Base-by-base conservation (phyloP, 2,329 filamentous ascomycete genomes). In the Cordyceps cicadae region DNA sequence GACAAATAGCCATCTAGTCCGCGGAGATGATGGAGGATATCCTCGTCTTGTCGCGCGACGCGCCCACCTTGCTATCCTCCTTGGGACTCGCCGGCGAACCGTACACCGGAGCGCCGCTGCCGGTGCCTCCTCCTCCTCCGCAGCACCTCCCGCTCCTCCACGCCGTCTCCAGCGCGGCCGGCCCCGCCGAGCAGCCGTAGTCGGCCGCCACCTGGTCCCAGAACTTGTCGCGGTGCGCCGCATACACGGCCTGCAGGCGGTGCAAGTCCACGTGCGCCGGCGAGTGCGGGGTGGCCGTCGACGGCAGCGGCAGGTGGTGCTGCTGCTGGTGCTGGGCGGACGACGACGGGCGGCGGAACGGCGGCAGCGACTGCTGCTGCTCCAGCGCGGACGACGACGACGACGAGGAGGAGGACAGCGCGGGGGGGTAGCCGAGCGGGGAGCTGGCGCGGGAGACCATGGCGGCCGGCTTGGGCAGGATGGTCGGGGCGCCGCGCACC, bases 181-280 rank as follows among this genome's bases (percentile, higher is more conserved):
- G 83, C 54, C 83, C 86, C 1, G 80, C 79, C 39, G 84, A 82
- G 15, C 76, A 72, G 58, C 88, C 88, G 68, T 92, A 92, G 67
- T 91, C 87, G 29, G 82, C 77, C 34, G 88, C 88, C 41, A 93
- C 81, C 53, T 82, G 79, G 39, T 82, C 78, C 89, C 89, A 93
- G 75, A 93, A 92, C 9, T 83, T 81, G 55, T 81, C 78, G 49
- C 87, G 84, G 73, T 90, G 88, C 8, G 82, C 77, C 57, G 85
- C 81, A 72, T 92, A 92, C 66, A 92, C 83, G 63, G 82, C 79
- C 53, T 85, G 82, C 26, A 93, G 84, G 53, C 87, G 86, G 32
- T 81, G 76, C 67, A 86, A 79, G 71, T 90, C 85, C 64, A 88
- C 79, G 63, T 79, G 77, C 63, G 77, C 70, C 51, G 73, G 67